phyloP scores from a whole-genome alignment of 116 monocot genomes.

The Dioscorea cayenensis region DNA sequence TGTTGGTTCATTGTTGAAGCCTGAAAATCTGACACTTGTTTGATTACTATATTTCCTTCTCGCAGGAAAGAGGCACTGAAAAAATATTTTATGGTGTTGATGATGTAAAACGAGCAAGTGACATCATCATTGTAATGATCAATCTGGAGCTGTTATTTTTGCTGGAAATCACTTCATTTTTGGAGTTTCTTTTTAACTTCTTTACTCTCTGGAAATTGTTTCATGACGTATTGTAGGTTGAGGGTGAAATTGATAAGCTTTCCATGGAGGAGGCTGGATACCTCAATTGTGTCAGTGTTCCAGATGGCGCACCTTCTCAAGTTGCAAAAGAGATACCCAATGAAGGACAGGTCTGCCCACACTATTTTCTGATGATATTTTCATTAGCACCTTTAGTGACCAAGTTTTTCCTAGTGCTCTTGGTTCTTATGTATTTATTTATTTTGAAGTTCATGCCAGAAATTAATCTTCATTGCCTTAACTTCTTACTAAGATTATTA shows the following conservation, averaged over 20 bases:
- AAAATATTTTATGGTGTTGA: conserved; percentile 92
- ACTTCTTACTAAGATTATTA: too few relatives aligned
- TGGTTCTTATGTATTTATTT: too few relatives aligned
- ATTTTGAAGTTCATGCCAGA: too few relatives aligned
- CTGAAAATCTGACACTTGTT: background rate
- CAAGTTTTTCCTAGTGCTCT: too few relatives aligned
- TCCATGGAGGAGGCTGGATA: conserved; percentile 95
- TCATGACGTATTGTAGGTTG: conserved; percentile 51
- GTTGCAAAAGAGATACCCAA: conserved; percentile 40
- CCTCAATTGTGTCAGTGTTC: conserved; percentile 92
- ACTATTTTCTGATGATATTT: background rate
- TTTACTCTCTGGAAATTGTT: background rate
- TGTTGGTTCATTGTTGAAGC: background rate
- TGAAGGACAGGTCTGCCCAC: conserved; percentile 42
- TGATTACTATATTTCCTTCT: background rate
- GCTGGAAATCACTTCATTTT: background rate
- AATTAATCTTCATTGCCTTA: too few relatives aligned
- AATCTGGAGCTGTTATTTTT: background rate
- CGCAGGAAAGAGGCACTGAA: conserved; percentile 73
- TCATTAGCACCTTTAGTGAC: too few relatives aligned
- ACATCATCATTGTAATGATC: conserved; percentile 83
- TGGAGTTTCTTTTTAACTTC: background rate
- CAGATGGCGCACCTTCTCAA: conserved; percentile 66
- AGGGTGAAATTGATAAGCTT: conserved; percentile 98
- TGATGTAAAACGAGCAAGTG: conserved; percentile 63